These are phyloP conservation scores for Fusarium continuum DNA, from an alignment of 2,329 filamentous ascomycete genomes.

Conservation along the genomic window DNA sequence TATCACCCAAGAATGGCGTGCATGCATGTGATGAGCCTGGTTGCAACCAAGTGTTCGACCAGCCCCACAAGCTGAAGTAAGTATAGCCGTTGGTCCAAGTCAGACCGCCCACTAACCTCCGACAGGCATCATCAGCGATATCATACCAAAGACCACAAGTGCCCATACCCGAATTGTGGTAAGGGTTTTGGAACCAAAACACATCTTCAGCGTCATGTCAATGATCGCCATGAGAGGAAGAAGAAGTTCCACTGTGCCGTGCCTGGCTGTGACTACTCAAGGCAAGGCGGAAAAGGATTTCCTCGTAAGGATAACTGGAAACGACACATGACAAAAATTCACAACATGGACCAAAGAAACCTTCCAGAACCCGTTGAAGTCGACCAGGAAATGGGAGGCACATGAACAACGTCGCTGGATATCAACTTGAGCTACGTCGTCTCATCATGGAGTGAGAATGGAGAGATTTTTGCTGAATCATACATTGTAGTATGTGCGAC, in stretches of 20 bases:
- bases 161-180: slow-evolving; percentile 61
- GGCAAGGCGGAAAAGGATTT: slow-evolving; percentile 65
- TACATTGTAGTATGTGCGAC: background rate
- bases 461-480: slow-evolving; percentile 6
- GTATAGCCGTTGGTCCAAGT: slow-evolving; percentile 19
- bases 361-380: slow-evolving; percentile 55
- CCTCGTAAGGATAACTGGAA: slow-evolving; percentile 71
- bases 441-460: too few species aligned
- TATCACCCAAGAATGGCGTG: slow-evolving; percentile 44
- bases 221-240: slow-evolving; percentile 68
- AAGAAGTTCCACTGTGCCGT: slow-evolving; percentile 68
- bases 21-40: slow-evolving; percentile 51
- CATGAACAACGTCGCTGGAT: slow-evolving; percentile 12
- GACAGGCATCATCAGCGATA: slow-evolving; percentile 68
- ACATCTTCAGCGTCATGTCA: slow-evolving; percentile 69
- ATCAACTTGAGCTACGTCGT: background rate
- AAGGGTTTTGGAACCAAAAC: slow-evolving; percentile 70
- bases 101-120: background rate
- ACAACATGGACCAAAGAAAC: slow-evolving; percentile 54
- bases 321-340: slow-evolving; percentile 69
- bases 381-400: slow-evolving; percentile 47
- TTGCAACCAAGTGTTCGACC: slow-evolving; percentile 59
- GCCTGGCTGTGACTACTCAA: slow-evolving; percentile 64
- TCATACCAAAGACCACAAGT: slow-evolving; percentile 68
- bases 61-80: slow-evolving; percentile 68